A percentile compares a stretch with the other conserved stretches of the same genome.
phyloP scores from a whole-genome alignment of 805 yeast genomes.

The Huiozyma naganishii region DNA sequence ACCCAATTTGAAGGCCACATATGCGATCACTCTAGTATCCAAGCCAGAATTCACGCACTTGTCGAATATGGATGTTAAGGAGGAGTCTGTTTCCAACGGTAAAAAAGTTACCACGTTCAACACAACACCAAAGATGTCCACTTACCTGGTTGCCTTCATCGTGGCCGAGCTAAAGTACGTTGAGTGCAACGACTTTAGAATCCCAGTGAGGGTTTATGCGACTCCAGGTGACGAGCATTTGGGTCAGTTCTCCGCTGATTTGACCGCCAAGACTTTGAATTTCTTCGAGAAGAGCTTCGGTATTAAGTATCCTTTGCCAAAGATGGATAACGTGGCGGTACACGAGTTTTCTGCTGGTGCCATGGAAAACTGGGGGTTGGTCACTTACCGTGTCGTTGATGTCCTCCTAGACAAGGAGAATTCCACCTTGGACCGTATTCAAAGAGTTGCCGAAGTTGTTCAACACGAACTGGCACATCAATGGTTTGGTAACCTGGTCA shows the following conservation, averaged over 20 bases:
- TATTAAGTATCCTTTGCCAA: constrained; percentile 69
- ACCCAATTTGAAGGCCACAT: constrained; percentile 59
- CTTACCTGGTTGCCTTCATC: constrained; percentile 62
- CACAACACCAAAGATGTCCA: constrained; percentile 63
- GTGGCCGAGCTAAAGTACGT: constrained; percentile 59
- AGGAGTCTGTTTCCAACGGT: constrained; percentile 25
- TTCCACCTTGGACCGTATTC: constrained; percentile 36
- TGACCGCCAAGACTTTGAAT: constrained; percentile 52
- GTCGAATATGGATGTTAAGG: constrained; percentile 55
- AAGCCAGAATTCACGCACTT: constrained; percentile 43
- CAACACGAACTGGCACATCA: constrained; percentile 85
- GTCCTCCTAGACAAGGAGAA: constrained; percentile 27
- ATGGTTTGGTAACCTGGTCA: constrained; percentile 84
- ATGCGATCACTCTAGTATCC: constrained; percentile 46
- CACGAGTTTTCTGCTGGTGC: constrained; percentile 71
- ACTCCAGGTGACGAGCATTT: constrained; percentile 44
- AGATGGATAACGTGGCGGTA: constrained; percentile 68
- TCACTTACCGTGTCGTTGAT: constrained; percentile 55
- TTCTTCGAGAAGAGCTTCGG: constrained; percentile 60
- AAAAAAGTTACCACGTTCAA: constrained; percentile 42
- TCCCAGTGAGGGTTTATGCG: constrained; percentile 58
- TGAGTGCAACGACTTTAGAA: constrained; percentile 32
- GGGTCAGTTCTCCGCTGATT: constrained; percentile 52
- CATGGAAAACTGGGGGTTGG: constrained; percentile 86
- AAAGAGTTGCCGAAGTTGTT: constrained; percentile 71